phyloP scores from a whole-genome alignment of 345 rosid species.

The Dipteronia dyeriana region DNA sequence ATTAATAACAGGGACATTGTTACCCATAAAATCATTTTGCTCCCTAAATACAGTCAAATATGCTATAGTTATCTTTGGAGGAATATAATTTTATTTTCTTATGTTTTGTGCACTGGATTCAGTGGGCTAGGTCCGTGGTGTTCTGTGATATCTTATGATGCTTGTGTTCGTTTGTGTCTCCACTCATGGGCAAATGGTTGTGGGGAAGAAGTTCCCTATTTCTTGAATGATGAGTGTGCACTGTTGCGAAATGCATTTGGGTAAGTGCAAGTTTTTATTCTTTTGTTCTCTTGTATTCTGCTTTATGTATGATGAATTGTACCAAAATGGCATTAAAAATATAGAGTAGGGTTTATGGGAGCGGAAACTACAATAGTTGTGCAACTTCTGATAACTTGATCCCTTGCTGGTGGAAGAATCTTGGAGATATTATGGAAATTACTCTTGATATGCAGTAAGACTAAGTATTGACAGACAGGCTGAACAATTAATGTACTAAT shows the following conservation, averaged over 20 bases:
- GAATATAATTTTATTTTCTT: background rate
- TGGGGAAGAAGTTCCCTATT: slow-evolving; percentile 68
- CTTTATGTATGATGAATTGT: slow-evolving; percentile 9
- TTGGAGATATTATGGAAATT: background rate
- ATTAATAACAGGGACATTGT: background rate
- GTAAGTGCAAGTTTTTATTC: slow-evolving; percentile 38
- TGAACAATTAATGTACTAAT: background rate
- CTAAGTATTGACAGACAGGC: background rate
- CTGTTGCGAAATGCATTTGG: slow-evolving; percentile 74
- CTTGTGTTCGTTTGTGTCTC: slow-evolving; percentile 86
- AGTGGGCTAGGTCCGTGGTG: slow-evolving; percentile 97
- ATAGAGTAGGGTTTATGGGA: background rate
- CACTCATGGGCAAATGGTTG: slow-evolving; percentile 82
- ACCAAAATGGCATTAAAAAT: slow-evolving; percentile 1
- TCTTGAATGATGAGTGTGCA: slow-evolving; percentile 79
- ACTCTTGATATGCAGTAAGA: background rate
- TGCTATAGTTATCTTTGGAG: background rate
- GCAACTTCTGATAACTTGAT: background rate
- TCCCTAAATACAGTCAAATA: background rate
- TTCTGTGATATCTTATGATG: slow-evolving; percentile 87
- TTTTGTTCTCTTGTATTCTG: slow-evolving; percentile 2
- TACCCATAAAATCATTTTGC: background rate
- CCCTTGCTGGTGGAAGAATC: slow-evolving; percentile 3
- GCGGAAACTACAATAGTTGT: background rate
- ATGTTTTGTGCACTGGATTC: slow-evolving; percentile 22